These are phyloP conservation scores for Corylus heterophylla DNA, from an alignment of 306 rosid genomes.

Conservation along the genomic window DNA sequence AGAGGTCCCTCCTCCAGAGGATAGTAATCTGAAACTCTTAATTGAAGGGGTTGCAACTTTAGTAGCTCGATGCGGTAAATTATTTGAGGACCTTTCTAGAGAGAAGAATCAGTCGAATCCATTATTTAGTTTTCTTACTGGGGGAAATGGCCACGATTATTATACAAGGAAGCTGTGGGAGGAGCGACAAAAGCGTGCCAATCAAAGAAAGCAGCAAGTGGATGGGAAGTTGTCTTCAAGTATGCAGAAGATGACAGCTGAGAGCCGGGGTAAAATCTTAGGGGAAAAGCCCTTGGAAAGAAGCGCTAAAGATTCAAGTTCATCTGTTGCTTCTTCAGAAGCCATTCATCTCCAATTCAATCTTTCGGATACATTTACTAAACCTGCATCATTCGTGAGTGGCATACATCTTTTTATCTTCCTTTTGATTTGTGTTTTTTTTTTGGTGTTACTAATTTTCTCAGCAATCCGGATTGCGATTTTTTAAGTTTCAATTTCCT, in stretches of 20 bases:
- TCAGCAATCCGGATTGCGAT: constrained; percentile 13
- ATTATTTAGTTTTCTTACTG: constrained; percentile 78
- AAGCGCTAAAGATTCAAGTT: constrained; percentile 53
- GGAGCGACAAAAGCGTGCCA: constrained; percentile 61
- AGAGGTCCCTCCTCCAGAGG: constrained; percentile 77
- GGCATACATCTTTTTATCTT: constrained; percentile 17
- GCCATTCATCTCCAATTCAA: constrained; percentile 71
- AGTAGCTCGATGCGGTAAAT: constrained; percentile 92
- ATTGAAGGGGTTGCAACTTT: constrained; percentile 92
- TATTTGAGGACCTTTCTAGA: constrained; percentile 92
- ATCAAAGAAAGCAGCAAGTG: constrained; percentile 51
- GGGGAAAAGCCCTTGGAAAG: constrained; percentile 87
- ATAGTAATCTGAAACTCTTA: constrained; percentile 71
- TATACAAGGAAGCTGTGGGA: constrained; percentile 94
- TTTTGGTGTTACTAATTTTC: constrained; percentile 30
- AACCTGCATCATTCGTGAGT: constrained; percentile 75
- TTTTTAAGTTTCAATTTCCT: constrained; percentile 7
- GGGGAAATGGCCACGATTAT: constrained; percentile 90
- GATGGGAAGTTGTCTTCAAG: constrained; percentile 54
- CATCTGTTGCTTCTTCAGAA: constrained; percentile 51
- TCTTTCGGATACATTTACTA: constrained; percentile 87
- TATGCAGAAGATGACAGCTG: constrained; percentile 72
- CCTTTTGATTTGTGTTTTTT: constrained; percentile 3
- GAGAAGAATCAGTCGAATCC: constrained; percentile 88
- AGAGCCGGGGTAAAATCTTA: constrained; percentile 76